A percentile compares a stretch with the other conserved stretches of the same genome.
Conservation (phyloP, 225 moss, liverwort and hornwort genomes). For the Neckera pumila region DNA sequence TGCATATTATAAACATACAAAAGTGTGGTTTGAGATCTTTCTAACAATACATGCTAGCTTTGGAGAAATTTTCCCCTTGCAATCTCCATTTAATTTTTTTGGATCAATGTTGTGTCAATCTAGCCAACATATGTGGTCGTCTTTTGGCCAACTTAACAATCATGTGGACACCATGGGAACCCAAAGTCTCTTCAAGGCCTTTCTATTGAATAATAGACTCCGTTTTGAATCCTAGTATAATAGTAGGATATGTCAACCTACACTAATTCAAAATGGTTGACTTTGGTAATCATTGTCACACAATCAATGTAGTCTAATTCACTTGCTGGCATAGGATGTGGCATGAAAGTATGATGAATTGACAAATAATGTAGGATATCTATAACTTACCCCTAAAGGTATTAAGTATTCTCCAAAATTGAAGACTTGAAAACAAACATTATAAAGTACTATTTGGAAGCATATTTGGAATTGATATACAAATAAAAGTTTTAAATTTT, state of each 20-base stretch:
- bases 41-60: not conserved
- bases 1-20: not conserved
- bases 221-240: not conserved
- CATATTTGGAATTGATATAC: too few species aligned
- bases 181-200: not conserved
- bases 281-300: not conserved
- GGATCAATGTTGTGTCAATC: not conserved
- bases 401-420: too few species aligned
- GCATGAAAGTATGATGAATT: not conserved
- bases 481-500: too few species aligned
- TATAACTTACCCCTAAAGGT: too few species aligned
- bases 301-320: fast-evolving
- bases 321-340: not conserved
- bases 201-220: not conserved
- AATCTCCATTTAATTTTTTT: not conserved
- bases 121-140: fast-evolving
- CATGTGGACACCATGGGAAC: not conserved
- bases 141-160: not conserved
- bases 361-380: not conserved
- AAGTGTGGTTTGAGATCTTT: not conserved
- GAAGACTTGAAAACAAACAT: too few species aligned
- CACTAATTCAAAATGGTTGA: not conserved
- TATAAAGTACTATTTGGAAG: too few species aligned
- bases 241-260: not conserved
- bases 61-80: not conserved